Percentiles rank a stretch among this genome's conserved stretches.
These are phyloP conservation scores for Eucalyptus shirleyi DNA, from an alignment of 345 rosid species.

Conservation along the genomic window DNA sequence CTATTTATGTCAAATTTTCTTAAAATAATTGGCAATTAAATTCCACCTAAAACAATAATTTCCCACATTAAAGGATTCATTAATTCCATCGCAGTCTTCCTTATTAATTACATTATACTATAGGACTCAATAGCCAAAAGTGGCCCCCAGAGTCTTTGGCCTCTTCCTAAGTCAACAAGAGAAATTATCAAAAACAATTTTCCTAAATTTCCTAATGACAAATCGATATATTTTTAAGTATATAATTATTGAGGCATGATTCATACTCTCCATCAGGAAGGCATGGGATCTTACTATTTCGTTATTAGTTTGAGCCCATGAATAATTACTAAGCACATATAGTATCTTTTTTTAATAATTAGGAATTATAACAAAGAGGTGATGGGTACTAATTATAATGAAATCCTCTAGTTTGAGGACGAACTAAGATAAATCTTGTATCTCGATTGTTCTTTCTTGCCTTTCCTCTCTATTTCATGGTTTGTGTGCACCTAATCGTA, in stretches of 20 bases:
- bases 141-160: neutral
- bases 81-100: neutral
- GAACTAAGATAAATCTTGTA: too few species aligned
- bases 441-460: too few species aligned
- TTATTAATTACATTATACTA: neutral
- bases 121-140: neutral
- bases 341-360: too few species aligned
- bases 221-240: neutral
- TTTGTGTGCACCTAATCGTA: neutral
- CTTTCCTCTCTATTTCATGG: too few species aligned
- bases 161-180: neutral
- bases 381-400: too few species aligned
- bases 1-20: neutral
- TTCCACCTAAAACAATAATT: neutral
- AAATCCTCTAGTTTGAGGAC: too few species aligned
- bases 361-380: too few species aligned
- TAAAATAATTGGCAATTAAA: neutral
- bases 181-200: neutral
- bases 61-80: neutral
- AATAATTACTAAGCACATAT: too few species aligned
- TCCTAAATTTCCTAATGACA: neutral
- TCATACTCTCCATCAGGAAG: accelerated
- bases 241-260: neutral
- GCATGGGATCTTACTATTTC: too few species aligned
- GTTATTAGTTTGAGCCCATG: too few species aligned